phyloP scores from a whole-genome alignment of 1,139 yeast species.

The Yamadazyma friedrichii region DNA sequence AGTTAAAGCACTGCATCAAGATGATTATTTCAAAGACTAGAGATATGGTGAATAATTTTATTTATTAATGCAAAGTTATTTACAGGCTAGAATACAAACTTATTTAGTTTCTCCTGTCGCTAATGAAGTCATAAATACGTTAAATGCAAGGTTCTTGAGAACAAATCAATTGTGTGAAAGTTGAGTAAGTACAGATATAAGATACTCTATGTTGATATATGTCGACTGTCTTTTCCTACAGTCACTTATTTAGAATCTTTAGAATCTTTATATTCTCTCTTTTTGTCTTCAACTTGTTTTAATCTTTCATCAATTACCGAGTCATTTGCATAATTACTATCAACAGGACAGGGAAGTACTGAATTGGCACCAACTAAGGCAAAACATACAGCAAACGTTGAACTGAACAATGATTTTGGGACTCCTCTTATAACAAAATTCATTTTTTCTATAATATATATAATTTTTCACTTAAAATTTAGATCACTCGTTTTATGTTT shows the following conservation, averaged over 20 bases:
- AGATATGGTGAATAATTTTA: neutral
- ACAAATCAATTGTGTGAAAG: neutral
- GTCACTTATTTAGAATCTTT: neutral
- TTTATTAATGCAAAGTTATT: neutral
- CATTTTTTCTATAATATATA: slow-evolving; percentile 5
- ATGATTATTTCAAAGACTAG: no score
- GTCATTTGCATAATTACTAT: slow-evolving; percentile 44
- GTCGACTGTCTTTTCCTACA: neutral
- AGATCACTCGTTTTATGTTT: neutral
- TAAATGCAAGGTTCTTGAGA: neutral
- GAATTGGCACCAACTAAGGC: slow-evolving; percentile 70
- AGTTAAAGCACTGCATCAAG: no score
- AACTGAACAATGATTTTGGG: slow-evolving; percentile 58
- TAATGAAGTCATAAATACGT: slow-evolving; percentile 4
- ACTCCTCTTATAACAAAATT: slow-evolving; percentile 17
- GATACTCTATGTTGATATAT: no score
- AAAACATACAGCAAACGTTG: slow-evolving; percentile 74
- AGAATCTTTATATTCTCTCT: neutral
- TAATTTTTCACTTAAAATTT: neutral
- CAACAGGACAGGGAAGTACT: slow-evolving; percentile 74
- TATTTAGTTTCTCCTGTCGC: neutral
- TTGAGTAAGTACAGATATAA: no score
- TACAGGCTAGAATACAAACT: neutral
- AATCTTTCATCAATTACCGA: slow-evolving; percentile 35
- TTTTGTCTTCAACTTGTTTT: slow-evolving; percentile 10